phyloP scores from a whole-genome alignment of 2,329 filamentous ascomycete species.

The Cladosporium austrohemisphaericum region DNA sequence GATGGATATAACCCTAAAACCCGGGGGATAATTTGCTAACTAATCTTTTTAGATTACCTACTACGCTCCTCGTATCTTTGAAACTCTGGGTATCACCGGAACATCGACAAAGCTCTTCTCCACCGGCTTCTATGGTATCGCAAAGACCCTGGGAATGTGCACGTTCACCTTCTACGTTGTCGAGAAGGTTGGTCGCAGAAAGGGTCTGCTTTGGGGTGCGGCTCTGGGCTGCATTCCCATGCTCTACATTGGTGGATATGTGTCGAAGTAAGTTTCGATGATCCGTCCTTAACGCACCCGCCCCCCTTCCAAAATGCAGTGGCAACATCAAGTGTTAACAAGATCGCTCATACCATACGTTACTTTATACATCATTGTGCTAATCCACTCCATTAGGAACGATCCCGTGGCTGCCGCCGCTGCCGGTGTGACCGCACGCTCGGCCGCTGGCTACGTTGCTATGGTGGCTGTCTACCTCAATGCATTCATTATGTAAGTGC shows the following conservation, averaged over 20 bases:
- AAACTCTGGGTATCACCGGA: slow-evolving; percentile 44
- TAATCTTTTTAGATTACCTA: slow-evolving; percentile 15
- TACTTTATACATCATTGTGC: too few relatives aligned
- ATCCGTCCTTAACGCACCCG: too few relatives aligned
- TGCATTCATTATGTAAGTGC: slow-evolving; percentile 52
- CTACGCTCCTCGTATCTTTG: slow-evolving; percentile 35
- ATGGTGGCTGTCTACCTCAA: slow-evolving; percentile 56
- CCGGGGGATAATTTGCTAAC: neutral
- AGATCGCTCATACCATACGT: too few relatives aligned
- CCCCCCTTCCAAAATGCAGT: too few relatives aligned
- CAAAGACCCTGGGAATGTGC: slow-evolving; percentile 36
- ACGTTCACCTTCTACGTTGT: slow-evolving; percentile 39
- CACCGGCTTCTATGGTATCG: slow-evolving; percentile 51
- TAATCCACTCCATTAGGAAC: too few relatives aligned
- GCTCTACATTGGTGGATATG: slow-evolving; percentile 51
- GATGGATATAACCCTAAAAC: neutral
- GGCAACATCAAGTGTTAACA: too few relatives aligned
- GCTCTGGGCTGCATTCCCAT: slow-evolving; percentile 48
- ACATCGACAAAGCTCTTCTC: slow-evolving; percentile 43
- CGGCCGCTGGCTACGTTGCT: slow-evolving; percentile 50
- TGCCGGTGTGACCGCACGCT: slow-evolving; percentile 41
- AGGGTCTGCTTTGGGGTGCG: slow-evolving; percentile 47
- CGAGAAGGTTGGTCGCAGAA: slow-evolving; percentile 39
- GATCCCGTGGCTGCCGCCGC: slow-evolving; percentile 47
- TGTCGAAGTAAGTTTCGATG: too few relatives aligned